Conservation (phyloP, 106 monocot species). For the Chionographis japonica region DNA sequence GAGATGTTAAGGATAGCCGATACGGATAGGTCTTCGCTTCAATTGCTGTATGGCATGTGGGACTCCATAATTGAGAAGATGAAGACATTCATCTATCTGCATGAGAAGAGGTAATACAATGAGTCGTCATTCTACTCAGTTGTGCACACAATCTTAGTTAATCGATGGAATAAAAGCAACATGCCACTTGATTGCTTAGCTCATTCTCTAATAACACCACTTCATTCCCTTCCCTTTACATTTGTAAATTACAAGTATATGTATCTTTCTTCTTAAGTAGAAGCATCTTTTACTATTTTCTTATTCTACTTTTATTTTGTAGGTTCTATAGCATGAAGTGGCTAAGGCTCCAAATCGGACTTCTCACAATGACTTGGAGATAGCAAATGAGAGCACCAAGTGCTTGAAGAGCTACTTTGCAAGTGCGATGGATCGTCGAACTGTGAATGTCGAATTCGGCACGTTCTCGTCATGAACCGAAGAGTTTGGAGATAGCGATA, state of each 20-base stretch:
- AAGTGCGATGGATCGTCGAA: background rate
- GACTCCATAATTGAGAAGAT: background rate
- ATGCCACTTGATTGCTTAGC: constrained; percentile 9
- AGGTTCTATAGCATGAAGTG: constrained; percentile 1
- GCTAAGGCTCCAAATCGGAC: background rate
- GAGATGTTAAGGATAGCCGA: constrained; percentile 2
- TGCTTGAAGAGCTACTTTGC: constrained; percentile 5
- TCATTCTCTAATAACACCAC: background rate
- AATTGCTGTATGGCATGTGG: background rate
- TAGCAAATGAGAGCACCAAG: background rate
- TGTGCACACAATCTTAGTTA: background rate
- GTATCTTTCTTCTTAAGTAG: no score
- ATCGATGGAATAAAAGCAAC: constrained; percentile 8
- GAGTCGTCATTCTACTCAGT: background rate
- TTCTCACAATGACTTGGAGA: background rate
- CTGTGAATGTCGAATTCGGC: background rate
- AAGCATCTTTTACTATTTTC: background rate
- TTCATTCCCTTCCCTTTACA: no score
- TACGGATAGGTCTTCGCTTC: constrained; percentile 1
- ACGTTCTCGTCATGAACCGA: background rate
- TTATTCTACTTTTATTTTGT: background rate
- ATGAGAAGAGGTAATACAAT: background rate
- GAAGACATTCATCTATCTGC: background rate
- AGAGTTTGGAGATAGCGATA: background rate
- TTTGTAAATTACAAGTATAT: no score